Percentiles rank a stretch among this genome's conserved stretches.
phyloP scores from a whole-genome alignment of 2,329 filamentous ascomycete species.

The Trichophyton verrucosum region DNA sequence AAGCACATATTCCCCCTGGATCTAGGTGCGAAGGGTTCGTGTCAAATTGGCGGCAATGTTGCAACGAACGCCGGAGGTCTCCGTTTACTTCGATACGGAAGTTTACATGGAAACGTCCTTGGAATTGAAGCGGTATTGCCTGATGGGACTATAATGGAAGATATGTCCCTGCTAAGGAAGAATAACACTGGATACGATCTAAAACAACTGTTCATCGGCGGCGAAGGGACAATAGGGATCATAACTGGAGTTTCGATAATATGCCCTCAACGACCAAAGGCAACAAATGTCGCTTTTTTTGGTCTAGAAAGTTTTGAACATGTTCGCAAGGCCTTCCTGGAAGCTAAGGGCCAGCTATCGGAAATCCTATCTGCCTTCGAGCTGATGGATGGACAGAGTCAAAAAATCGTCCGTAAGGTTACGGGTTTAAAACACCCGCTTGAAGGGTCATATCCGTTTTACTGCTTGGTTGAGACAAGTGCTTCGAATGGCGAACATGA shows the following conservation, averaged over 20 bases:
- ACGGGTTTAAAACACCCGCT: conserved; percentile 69
- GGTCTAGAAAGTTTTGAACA: conserved; percentile 83
- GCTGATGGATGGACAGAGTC: conserved; percentile 80
- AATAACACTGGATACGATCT: conserved; percentile 98
- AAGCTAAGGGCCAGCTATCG: conserved; percentile 78
- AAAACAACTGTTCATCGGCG: conserved; percentile 93
- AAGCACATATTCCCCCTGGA: conserved; percentile 90
- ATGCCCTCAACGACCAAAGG: conserved; percentile 74
- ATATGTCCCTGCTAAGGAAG: conserved; percentile 78
- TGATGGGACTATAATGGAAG: conserved; percentile 82
- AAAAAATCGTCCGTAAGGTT: conserved; percentile 61
- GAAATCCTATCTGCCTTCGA: conserved; percentile 97
- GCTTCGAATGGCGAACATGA: conserved; percentile 92
- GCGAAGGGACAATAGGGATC: conserved; percentile 87
- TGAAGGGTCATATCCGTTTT: conserved; percentile 78
- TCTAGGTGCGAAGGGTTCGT: conserved; percentile 94
- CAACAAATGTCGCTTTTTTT: conserved; percentile 90
- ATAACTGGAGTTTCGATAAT: conserved; percentile 83
- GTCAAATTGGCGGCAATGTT: conserved; percentile 91
- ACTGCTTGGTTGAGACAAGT: conserved; percentile 92
- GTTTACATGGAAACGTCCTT: conserved; percentile 81
- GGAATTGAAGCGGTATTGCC: conserved; percentile 88
- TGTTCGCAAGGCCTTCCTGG: conserved; percentile 70
- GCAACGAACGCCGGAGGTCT: conserved; percentile 91
- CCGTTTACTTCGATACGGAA: conserved; percentile 80